Conservation (phyloP, 495 filamentous ascomycete species). For the Extremus antarcticus region DNA sequence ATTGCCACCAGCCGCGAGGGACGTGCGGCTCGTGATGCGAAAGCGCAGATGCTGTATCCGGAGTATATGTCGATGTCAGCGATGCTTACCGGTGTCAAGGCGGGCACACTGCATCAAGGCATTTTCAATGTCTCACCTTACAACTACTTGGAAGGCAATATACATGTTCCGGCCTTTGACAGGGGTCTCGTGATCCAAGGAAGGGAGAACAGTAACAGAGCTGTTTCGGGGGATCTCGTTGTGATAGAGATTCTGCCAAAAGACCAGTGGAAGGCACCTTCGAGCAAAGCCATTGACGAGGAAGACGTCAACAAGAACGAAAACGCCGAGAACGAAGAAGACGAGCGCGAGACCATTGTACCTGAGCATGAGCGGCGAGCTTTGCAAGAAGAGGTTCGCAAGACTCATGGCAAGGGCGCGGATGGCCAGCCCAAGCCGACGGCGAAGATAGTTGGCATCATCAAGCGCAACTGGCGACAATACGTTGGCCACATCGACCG, state of each 20-base stretch:
- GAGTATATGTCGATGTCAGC: slow-evolving; percentile 79
- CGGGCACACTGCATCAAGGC: slow-evolving; percentile 80
- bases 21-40: slow-evolving; percentile 49
- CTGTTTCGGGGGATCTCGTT: slow-evolving; percentile 81
- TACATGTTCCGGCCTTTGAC: slow-evolving; percentile 81
- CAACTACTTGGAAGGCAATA: slow-evolving; percentile 89
- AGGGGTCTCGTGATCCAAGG: slow-evolving; percentile 79
- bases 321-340: slow-evolving; percentile 72
- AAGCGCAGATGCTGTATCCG: slow-evolving; percentile 63
- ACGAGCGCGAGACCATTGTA: slow-evolving; percentile 51
- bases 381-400: slow-evolving; percentile 81
- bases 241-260: slow-evolving; percentile 86
- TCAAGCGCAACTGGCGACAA: slow-evolving; percentile 94
- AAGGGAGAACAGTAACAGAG: slow-evolving; percentile 91
- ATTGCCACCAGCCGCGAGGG: slow-evolving; percentile 65
- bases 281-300: slow-evolving; percentile 90
- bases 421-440: slow-evolving; percentile 84
- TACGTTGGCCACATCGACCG: slow-evolving; percentile 93
- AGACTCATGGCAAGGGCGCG: slow-evolving; percentile 61
- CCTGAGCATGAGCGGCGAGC: slow-evolving; percentile 76
- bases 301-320: slow-evolving; percentile 87
- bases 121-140: slow-evolving; percentile 93
- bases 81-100: slow-evolving; percentile 84
- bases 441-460: slow-evolving; percentile 80
- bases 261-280: slow-evolving; percentile 92